A percentile compares a stretch with the other conserved stretches of the same genome.
These are phyloP conservation scores for Lactarius psammicola DNA, from an alignment of 768 basidiomycete genomes.

Conservation along the genomic window DNA sequence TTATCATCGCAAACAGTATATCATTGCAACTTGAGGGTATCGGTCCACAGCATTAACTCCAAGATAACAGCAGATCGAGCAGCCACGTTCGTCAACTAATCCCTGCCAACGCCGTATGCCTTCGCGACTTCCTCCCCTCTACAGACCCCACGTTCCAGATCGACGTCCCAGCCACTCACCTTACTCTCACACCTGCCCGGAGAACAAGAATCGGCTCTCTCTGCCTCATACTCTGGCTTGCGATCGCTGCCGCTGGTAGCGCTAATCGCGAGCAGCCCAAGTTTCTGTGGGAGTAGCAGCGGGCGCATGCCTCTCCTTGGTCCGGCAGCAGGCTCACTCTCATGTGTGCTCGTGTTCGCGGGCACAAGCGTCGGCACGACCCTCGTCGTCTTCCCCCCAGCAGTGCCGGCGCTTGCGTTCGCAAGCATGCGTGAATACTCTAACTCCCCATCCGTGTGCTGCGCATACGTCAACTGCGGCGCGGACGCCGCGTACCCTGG, in stretches of 20 bases:
- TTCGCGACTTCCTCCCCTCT: conserved; percentile 1
- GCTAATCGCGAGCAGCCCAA: conserved; percentile 20
- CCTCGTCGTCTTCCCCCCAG: background rate
- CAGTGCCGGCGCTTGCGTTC: background rate
- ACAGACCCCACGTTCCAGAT: conserved; percentile 14
- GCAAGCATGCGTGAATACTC: conserved; percentile 23
- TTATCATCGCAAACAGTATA: conserved; percentile 7
- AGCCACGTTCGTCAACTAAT: background rate
- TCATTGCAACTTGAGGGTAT: conserved; percentile 23
- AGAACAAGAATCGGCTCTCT: conserved; percentile 24
- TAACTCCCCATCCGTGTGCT: conserved; percentile 2
- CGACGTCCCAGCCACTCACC: conserved; percentile 13
- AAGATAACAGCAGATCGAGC: conserved; percentile 9
- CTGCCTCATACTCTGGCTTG: conserved; percentile 13
- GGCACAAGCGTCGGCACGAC: background rate
- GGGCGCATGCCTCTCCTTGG: conserved; percentile 28
- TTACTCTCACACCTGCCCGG: conserved; percentile 11
- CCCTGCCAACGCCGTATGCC: background rate
- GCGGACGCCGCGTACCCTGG: conserved; percentile 15
- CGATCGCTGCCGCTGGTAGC: conserved; percentile 6
- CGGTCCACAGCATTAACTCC: conserved; percentile 6
- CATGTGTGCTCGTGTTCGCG: background rate
- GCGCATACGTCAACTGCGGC: conserved; percentile 16
- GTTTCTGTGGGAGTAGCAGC: conserved; percentile 31
- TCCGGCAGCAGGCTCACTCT: background rate